phyloP scores from a whole-genome alignment of 139 green algal genomes.

The Auxenochlorella protothecoides region DNA sequence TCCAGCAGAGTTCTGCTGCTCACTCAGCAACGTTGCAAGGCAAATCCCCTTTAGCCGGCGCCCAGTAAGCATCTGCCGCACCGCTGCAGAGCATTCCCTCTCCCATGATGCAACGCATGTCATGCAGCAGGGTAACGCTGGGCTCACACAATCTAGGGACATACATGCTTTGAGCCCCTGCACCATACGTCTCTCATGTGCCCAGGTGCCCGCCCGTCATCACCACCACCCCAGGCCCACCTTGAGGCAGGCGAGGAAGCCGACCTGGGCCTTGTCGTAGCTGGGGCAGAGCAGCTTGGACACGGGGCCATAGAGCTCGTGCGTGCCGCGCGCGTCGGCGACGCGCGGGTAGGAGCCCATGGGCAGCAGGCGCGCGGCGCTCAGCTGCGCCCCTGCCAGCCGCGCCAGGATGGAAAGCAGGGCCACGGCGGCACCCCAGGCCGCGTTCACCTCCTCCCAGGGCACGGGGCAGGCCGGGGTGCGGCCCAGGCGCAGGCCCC shows the following conservation, averaged over 20 bases:
- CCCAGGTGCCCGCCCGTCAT: constrained; percentile 2
- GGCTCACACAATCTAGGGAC: too few relatives aligned
- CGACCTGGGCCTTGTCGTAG: constrained; percentile 80
- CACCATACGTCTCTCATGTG: neutral
- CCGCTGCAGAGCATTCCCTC: too few relatives aligned
- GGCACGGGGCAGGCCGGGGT: constrained; percentile 62
- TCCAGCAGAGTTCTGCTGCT: too few relatives aligned
- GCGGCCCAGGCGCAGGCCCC: constrained; percentile 74
- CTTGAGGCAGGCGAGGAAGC: constrained; percentile 67
- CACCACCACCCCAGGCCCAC: constrained; percentile 16
- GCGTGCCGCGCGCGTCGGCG: constrained; percentile 44
- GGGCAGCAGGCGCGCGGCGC: constrained; percentile 56
- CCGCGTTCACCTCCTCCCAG: constrained; percentile 97
- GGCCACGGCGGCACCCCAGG: constrained; percentile 85
- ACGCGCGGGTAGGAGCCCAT: constrained; percentile 79
- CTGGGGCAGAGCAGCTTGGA: constrained; percentile 62
- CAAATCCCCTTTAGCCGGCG: too few relatives aligned
- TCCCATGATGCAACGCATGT: too few relatives aligned
- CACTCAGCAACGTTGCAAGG: too few relatives aligned
- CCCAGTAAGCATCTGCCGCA: too few relatives aligned
- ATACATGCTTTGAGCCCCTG: neutral
- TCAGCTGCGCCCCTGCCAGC: constrained; percentile 20
- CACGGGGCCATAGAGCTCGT: constrained; percentile 85
- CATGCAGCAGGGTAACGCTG: too few relatives aligned
- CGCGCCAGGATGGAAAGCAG: constrained; percentile 45